Conservation (phyloP, 176 grass and related monocot genomes). For the Oryza coarctata region DNA sequence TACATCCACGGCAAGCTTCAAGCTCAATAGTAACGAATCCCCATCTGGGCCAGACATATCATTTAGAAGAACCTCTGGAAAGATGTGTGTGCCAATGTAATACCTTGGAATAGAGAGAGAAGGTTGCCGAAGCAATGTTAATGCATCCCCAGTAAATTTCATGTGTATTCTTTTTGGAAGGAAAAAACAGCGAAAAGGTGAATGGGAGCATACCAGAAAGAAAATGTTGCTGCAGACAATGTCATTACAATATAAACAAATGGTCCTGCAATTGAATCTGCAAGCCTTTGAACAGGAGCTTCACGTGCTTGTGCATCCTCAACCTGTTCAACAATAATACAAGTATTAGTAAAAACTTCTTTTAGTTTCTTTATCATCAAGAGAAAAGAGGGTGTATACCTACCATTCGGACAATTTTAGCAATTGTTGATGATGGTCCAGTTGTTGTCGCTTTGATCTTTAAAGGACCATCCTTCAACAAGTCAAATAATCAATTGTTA, state of each 20-base stretch:
- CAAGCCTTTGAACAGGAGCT: conserved; percentile 94
- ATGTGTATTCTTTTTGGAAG: background rate
- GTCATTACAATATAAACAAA: conserved; percentile 95
- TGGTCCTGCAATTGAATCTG: conserved; percentile 94
- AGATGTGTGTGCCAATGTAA: conserved; percentile 75
- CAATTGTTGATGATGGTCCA: conserved; percentile 88
- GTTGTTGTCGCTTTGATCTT: conserved; percentile 81
- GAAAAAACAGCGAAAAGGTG: conserved; percentile 21
- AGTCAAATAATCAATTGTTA: conserved; percentile 10
- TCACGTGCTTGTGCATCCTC: conserved; percentile 90
- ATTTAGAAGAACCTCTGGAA: conserved; percentile 91
- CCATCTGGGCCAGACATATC: conserved; percentile 92
- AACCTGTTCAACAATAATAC: conserved; percentile 58
- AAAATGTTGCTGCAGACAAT: conserved; percentile 79
- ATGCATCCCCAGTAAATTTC: conserved; percentile 2
- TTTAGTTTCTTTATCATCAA: background rate
- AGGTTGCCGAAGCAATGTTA: background rate
- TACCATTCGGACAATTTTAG: conserved; percentile 96
- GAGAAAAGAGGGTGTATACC: conserved; percentile 8
- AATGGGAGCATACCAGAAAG: conserved; percentile 65
- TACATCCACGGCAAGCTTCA: conserved; percentile 94
- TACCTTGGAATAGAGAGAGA: conserved; percentile 56
- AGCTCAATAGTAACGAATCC: conserved; percentile 80
- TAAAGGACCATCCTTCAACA: conserved; percentile 83
- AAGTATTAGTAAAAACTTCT: background rate